Conservation (phyloP, 495 filamentous ascomycete genomes). For the Neurospora sp. region DNA sequence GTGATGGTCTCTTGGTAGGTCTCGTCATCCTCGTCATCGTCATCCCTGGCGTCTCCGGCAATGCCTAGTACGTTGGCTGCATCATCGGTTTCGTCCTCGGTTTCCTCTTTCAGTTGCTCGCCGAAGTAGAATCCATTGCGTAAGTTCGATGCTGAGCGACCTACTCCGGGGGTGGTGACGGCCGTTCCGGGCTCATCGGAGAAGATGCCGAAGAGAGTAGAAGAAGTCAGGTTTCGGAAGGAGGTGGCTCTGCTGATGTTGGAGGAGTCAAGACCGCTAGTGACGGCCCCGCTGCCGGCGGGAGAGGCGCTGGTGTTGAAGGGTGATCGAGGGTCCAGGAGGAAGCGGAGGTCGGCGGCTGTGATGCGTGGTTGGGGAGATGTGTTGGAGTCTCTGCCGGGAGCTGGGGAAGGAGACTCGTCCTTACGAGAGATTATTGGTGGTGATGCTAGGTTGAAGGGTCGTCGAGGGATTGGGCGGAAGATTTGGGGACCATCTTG, state of each 20-base stretch:
- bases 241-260: slow-evolving; percentile 58
- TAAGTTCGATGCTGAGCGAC: background rate
- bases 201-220: slow-evolving; percentile 88
- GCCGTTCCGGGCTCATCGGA: slow-evolving; percentile 30
- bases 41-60: background rate
- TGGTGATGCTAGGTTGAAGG: slow-evolving; percentile 55
- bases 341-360: slow-evolving; percentile 27
- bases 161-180: background rate
- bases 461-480: slow-evolving; percentile 56
- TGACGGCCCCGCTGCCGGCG: slow-evolving; percentile 7
- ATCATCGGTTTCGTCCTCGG: background rate
- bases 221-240: slow-evolving; percentile 76
- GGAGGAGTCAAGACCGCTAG: background rate
- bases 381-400: slow-evolving; percentile 27
- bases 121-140: background rate
- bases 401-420: slow-evolving; percentile 33
- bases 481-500: slow-evolving; percentile 21
- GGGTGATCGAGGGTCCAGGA: slow-evolving; percentile 19
- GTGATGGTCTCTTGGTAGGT: slow-evolving; percentile 24
- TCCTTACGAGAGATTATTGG: slow-evolving; percentile 38
- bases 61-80: background rate
- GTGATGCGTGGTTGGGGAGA: slow-evolving; percentile 12
- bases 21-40: slow-evolving; percentile 39
- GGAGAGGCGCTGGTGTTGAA: slow-evolving; percentile 10
- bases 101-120: background rate